These are phyloP conservation scores for Fusarium denticulatum DNA, from an alignment of 2,329 filamentous ascomycete species.

Conservation along the genomic window DNA sequence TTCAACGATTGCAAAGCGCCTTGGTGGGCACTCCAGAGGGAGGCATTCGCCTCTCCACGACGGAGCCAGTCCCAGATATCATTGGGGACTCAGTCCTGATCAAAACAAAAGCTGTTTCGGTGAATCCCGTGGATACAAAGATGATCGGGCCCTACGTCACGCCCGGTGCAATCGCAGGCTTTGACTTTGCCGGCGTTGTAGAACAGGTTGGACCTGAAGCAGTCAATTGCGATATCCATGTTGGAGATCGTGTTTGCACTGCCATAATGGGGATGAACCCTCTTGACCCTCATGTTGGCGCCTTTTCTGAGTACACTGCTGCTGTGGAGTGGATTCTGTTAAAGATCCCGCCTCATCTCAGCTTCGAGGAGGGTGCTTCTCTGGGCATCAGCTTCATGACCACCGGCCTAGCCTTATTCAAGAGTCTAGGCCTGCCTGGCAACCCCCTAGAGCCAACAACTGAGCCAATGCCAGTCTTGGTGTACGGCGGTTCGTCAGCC, in stretches of 20 bases:
- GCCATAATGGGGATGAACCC: background rate
- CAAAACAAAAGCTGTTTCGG: background rate
- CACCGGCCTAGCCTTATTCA: constrained; percentile 57
- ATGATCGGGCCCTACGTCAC: background rate
- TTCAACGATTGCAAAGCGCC: background rate
- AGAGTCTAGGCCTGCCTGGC: constrained; percentile 46
- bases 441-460: background rate
- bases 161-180: background rate
- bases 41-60: background rate
- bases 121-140: background rate
- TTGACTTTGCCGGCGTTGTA: background rate
- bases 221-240: background rate
- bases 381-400: constrained; percentile 56
- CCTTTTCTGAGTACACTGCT: constrained; percentile 53
- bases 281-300: constrained; percentile 41
- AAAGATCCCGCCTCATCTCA: constrained; percentile 51
- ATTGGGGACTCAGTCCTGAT: background rate
- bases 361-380: constrained; percentile 57
- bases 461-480: background rate
- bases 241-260: background rate
- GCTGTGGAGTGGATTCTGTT: constrained; percentile 52
- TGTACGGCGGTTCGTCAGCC: constrained; percentile 13
- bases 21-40: background rate
- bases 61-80: background rate
- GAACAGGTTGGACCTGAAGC: background rate